Evolutionary conservation across 2,329 filamentous ascomycete species (phyloP).

Genomic region (Scedosporium boydii): DNA sequence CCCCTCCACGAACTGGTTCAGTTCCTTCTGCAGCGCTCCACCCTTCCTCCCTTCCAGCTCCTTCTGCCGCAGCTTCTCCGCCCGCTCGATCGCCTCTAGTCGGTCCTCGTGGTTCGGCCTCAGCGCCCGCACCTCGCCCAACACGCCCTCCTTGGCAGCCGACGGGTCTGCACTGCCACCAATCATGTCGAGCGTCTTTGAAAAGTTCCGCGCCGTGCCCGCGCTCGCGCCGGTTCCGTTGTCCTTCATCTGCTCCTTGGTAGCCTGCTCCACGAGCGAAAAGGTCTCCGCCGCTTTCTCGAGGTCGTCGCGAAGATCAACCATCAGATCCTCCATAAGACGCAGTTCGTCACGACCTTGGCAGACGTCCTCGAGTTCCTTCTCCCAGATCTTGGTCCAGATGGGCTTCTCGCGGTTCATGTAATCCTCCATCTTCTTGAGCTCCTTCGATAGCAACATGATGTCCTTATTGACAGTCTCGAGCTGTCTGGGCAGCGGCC

Average conservation of each 20-base stretch:
- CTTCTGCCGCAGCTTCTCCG: conserved; percentile 81
- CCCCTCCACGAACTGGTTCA: conserved; percentile 76
- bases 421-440: conserved; percentile 91
- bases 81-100: conserved; percentile 93
- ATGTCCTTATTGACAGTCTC: conserved; percentile 88
- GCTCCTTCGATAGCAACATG: conserved; percentile 66
- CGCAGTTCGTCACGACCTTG: conserved; percentile 91
- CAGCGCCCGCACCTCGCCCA: conserved; percentile 87
- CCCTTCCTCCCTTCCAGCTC: conserved; percentile 72
- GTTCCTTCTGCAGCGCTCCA: conserved; percentile 73
- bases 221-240: conserved; percentile 42
- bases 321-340: conserved; percentile 89
- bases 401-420: conserved; percentile 86
- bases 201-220: conserved; percentile 45
- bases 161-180: conserved; percentile 52
- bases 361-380: conserved; percentile 90
- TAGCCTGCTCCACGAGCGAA: conserved; percentile 89
- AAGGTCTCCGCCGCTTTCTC: conserved; percentile 94
- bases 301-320: conserved; percentile 87
- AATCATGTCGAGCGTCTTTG: conserved; percentile 41
- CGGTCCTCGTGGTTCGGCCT: conserved; percentile 91
- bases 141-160: conserved; percentile 80
- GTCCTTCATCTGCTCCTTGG: conserved; percentile 92
- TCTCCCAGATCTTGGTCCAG: conserved; percentile 99
- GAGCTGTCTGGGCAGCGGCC: conserved; percentile 81